These are phyloP conservation scores for Coprinopsis cinerea DNA, from an alignment of 768 basidiomycete genomes.

Conservation along the genomic window DNA sequence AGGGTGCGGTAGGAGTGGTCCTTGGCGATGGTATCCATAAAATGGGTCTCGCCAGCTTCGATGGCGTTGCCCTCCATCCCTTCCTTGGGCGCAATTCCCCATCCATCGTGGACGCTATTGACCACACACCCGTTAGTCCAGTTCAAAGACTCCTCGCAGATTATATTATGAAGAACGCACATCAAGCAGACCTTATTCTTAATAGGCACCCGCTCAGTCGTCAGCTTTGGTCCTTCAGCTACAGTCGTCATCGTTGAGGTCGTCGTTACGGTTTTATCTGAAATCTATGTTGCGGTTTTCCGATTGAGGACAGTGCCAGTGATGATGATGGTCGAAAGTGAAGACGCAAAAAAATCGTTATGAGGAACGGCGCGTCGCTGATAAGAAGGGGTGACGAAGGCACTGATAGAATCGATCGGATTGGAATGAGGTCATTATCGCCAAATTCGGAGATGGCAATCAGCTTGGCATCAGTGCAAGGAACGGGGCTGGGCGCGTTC, in stretches of 20 bases:
- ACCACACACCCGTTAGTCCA: conserved; percentile 4
- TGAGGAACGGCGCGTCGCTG: too few species aligned
- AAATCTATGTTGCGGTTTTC: too few species aligned
- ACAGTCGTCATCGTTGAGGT: neutral
- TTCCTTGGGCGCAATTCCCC: conserved; percentile 70
- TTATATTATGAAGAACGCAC: conserved; percentile 34
- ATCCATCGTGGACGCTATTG: conserved; percentile 88
- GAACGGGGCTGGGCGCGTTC: too few species aligned
- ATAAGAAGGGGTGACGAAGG: too few species aligned
- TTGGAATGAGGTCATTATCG: too few species aligned
- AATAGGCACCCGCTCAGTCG: conserved; percentile 28
- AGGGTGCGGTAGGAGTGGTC: conserved; percentile 69
- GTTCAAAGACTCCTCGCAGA: neutral
- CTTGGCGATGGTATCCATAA: conserved; percentile 85
- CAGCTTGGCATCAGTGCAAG: too few species aligned
- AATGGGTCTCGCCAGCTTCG: conserved; percentile 72
- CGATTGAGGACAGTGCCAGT: too few species aligned
- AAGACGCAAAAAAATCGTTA: too few species aligned
- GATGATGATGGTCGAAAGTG: too few species aligned
- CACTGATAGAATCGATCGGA: too few species aligned
- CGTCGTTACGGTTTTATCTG: too few species aligned
- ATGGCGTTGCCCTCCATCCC: conserved; percentile 87
- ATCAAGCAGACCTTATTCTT: conserved; percentile 92
- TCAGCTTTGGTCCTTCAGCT: neutral
- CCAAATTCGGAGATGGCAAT: too few species aligned